These are phyloP conservation scores for Aquilaria sinensis DNA, from an alignment of 345 rosid genomes.

Conservation along the genomic window DNA sequence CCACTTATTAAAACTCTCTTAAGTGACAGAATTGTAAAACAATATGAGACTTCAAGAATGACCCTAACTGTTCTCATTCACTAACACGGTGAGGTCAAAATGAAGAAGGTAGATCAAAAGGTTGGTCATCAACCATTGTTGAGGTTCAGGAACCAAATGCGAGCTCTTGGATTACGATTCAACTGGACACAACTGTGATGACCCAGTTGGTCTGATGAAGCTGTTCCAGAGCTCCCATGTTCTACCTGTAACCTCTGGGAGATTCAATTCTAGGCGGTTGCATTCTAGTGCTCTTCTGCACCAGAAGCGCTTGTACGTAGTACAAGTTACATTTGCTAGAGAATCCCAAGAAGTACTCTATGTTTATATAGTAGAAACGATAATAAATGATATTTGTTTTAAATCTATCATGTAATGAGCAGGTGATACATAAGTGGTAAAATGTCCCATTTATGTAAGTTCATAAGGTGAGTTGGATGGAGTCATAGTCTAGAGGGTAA, in stretches of 20 bases:
- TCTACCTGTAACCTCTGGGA: conserved; percentile 55
- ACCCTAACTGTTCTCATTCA: conserved; percentile 35
- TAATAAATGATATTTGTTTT: too few species aligned
- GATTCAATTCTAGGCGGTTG: conserved; percentile 61
- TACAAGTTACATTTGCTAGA: conserved; percentile 49
- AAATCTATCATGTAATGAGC: too few species aligned
- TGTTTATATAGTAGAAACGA: conserved; percentile 20
- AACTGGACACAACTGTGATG: conserved; percentile 25
- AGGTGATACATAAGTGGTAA: too few species aligned
- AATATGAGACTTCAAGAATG: conserved; percentile 21
- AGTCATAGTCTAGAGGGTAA: too few species aligned
- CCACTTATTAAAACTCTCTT: conserved; percentile 29
- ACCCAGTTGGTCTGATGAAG: conserved; percentile 33
- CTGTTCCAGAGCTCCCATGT: conserved; percentile 28
- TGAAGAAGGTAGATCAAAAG: conserved; percentile 26
- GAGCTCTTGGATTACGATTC: conserved; percentile 32
- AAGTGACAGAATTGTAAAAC: conserved; percentile 41
- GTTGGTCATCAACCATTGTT: conserved; percentile 39
- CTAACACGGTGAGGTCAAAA: conserved; percentile 38
- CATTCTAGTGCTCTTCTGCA: conserved; percentile 59
- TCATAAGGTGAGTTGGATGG: too few species aligned
- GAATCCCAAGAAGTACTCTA: conserved; percentile 29
- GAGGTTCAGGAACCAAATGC: conserved; percentile 22
- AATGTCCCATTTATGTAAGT: too few species aligned
- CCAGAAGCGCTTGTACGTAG: conserved; percentile 38